Evolutionary conservation across 352 stramenopile genomes (phyloP), one percentile per base, ranked within the genome.

Genomic region (Pythium catenulatum): DNA sequence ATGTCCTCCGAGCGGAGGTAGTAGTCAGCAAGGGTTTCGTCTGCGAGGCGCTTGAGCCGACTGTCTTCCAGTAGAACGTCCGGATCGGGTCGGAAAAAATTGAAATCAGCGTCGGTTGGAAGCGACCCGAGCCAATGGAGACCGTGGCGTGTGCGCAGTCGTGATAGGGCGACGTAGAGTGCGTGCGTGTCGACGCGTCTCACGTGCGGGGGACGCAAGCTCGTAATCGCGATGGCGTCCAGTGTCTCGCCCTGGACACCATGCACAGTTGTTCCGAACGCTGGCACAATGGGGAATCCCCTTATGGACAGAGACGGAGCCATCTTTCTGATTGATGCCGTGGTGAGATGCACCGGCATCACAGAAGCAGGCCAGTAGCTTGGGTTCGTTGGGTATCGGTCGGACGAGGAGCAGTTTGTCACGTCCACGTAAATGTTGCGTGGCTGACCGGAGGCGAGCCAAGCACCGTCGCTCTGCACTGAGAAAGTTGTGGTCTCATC

Each of bases 211-310:
- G 83, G 83, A 0, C 70, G 77, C 14, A 89, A 48, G 30, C 83
- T 56, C 3, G 83, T 86, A 27, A 86, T 41, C 0, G 56, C 78
- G 37, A 89, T 78, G 9, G 63, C n/a, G 39, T 70, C 41, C n/a
- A 70, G 41, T 25, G 77, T 89, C 9, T 80, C 63, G 2, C 83
- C 70, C 59, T 89, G 83, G 2, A 89, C 78, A 11, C 83, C 77
- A 39, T 89, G 83, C 6, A 86, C 84, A 9, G 84, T 89, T 1
- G 46, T 84, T 3, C 78, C 72, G 21, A 89, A 89, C 1, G 84
- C 84, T 11, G 78, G 70, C 11, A 80, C 78, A 34, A 89, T 46
- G 5, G 70, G 83, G 36, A 74, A 89, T 5, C 78, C 83, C 54
- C 82, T 86, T 56, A 87, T 86, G 0, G 50, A 68, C 17, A 89